Conservation (phyloP, 768 basidiomycete genomes). For the Mycena vitilis region DNA sequence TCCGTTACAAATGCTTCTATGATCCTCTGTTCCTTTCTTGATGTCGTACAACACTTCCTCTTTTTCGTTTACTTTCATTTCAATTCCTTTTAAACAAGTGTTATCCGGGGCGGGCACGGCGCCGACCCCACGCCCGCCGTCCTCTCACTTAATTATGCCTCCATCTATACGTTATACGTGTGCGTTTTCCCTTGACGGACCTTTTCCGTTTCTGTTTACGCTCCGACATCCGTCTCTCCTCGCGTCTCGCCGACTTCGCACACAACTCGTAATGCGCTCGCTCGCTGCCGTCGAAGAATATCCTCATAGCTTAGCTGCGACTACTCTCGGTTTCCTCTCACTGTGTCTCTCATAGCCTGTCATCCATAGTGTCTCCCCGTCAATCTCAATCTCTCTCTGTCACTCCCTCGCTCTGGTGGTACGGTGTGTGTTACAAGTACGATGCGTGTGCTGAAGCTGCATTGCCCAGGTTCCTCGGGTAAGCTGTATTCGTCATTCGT, state of each 20-base stretch:
- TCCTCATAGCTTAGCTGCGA: conserved; percentile 29
- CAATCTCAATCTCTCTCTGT: conserved; percentile 31
- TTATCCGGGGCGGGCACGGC: conserved; percentile 28
- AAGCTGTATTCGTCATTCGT: too few relatives aligned
- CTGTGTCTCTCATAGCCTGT: conserved; percentile 25
- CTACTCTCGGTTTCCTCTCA: conserved; percentile 11
- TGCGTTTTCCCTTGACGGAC: conserved; percentile 29
- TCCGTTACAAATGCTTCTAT: conserved; percentile 10
- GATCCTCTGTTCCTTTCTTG: conserved; percentile 19
- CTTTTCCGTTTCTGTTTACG: not conserved
- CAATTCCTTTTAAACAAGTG: conserved; percentile 29
- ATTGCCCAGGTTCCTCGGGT: too few relatives aligned
- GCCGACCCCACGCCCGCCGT: conserved; percentile 27
- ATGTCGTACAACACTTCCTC: not conserved
- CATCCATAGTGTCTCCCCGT: conserved; percentile 16
- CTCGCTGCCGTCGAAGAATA: conserved; percentile 17
- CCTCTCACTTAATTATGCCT: conserved; percentile 39
- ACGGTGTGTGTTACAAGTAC: conserved; percentile 15
- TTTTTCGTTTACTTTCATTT: not conserved
- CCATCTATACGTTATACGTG: conserved; percentile 33
- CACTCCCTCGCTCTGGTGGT: conserved; percentile 8
- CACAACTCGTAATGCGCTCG: conserved; percentile 16
- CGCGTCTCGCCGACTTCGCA: not conserved
- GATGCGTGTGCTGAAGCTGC: too few relatives aligned
- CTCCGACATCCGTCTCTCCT: not conserved